Conservation (phyloP, 257 asterid species). For the Solanum ahanhuiri region DNA sequence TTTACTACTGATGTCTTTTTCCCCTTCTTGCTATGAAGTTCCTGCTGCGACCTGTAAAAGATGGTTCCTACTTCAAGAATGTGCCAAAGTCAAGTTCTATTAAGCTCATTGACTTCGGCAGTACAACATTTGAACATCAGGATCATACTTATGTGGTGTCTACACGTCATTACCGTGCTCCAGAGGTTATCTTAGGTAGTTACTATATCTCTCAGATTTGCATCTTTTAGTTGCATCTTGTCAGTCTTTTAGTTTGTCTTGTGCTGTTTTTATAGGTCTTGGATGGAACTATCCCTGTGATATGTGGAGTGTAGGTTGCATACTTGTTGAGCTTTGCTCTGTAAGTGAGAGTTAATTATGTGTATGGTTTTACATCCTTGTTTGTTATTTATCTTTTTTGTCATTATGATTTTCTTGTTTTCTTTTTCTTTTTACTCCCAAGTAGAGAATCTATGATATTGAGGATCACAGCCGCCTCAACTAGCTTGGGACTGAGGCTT, state of each 20-base stretch:
- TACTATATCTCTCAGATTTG: background rate
- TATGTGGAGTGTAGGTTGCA: constrained; percentile 94
- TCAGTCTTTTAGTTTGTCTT: constrained; percentile 7
- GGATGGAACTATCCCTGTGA: constrained; percentile 96
- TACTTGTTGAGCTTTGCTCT: constrained; percentile 81
- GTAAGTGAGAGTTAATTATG: constrained; percentile 31
- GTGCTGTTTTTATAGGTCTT: constrained; percentile 36
- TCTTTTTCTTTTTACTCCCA: background rate
- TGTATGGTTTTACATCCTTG: background rate
- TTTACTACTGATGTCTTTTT: background rate
- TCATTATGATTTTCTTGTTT: background rate
- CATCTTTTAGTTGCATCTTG: background rate
- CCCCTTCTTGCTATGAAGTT: constrained; percentile 28
- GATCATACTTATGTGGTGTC: constrained; percentile 75
- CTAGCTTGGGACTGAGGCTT: background rate
- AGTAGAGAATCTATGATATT: background rate
- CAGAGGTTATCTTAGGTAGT: too few relatives aligned
- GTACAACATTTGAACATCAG: constrained; percentile 71
- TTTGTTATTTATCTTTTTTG: background rate
- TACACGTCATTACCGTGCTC: constrained; percentile 95
- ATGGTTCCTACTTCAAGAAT: constrained; percentile 57
- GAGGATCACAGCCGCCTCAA: background rate
- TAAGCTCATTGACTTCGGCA: constrained; percentile 94
- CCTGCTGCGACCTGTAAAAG: constrained; percentile 42
- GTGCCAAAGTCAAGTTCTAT: constrained; percentile 90